Percentiles rank a stretch among this genome's conserved stretches.
Evolutionary conservation across 1,284 basidiomycete species (phyloP).

Genomic region (Takashimella tepidaria): DNA sequence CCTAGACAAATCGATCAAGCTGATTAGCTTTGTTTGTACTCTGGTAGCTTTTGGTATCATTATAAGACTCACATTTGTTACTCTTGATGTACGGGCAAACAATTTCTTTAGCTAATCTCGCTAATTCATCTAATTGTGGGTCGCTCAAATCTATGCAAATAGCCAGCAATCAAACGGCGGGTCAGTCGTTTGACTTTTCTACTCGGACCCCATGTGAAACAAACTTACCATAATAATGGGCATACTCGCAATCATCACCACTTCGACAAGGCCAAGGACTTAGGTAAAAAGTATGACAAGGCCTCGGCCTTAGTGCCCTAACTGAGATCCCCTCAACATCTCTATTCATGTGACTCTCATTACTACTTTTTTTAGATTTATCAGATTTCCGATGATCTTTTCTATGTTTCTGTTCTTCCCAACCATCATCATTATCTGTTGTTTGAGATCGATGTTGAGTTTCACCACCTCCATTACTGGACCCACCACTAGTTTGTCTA

Average conservation of each 20-base stretch:
- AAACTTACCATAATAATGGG: slow-evolving; percentile 31
- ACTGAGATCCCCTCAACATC: slow-evolving; percentile 15
- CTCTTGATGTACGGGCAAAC: slow-evolving; percentile 33
- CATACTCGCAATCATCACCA: slow-evolving; percentile 36
- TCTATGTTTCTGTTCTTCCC: slow-evolving; percentile 7
- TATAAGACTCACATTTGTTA: slow-evolving; percentile 32
- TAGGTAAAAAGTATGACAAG: slow-evolving; percentile 25
- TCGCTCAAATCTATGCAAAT: slow-evolving; percentile 35
- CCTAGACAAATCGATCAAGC: slow-evolving; percentile 10
- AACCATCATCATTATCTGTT: slow-evolving; percentile 6
- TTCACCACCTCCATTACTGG: no score
- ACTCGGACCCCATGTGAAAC: no score
- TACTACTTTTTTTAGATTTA: no score
- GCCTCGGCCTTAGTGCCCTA: slow-evolving; percentile 22
- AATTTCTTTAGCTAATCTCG: slow-evolving; percentile 36
- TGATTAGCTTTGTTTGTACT: no score
- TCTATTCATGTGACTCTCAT: neutral
- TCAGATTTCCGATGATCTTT: slow-evolving; percentile 14
- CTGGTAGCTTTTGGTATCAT: neutral
- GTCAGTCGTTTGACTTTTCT: no score
- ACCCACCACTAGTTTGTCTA: no score
- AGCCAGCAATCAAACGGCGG: no score
- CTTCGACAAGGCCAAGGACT: slow-evolving; percentile 5
- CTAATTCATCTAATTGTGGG: slow-evolving; percentile 32
- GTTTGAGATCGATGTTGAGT: no score